Evolutionary conservation across 345 rosid genomes (phyloP).

Genomic region (Camelina sativa): DNA sequence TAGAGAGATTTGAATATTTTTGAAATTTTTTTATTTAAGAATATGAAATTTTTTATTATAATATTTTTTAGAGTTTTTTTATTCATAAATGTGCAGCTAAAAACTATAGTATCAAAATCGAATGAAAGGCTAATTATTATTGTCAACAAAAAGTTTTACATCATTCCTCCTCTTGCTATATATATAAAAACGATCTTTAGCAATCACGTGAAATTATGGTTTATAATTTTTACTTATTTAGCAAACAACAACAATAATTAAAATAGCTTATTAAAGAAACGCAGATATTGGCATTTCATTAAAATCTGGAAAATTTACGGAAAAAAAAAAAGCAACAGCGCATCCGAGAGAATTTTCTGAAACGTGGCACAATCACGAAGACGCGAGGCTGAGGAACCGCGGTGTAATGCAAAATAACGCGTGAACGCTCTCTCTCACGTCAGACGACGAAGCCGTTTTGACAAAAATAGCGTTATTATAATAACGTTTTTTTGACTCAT

Average conservation of each 20-base stretch:
- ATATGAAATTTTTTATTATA: too few species aligned
- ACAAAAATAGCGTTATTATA: slow-evolving; percentile 28
- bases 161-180: too few species aligned
- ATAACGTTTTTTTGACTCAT: not conserved
- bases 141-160: too few species aligned
- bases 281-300: slow-evolving; percentile 22
- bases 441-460: slow-evolving; percentile 19
- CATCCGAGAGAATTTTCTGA: not conserved
- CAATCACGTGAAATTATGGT: too few species aligned
- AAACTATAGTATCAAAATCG: not conserved
- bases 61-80: too few species aligned
- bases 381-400: slow-evolving; percentile 47
- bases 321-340: slow-evolving; percentile 32
- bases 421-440: slow-evolving; percentile 24
- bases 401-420: slow-evolving; percentile 28
- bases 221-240: too few species aligned
- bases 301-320: slow-evolving; percentile 29
- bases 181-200: too few species aligned
- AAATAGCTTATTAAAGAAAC: slow-evolving; percentile 19
- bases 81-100: not conserved
- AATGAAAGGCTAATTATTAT: not conserved
- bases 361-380: slow-evolving; percentile 43
- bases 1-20: too few species aligned
- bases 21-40: too few species aligned
- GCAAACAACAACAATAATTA: not conserved